A percentile compares a stretch with the other conserved stretches of the same genome.
Conservation (phyloP, 345 rosid genomes). For the Moricandia arvensis region DNA sequence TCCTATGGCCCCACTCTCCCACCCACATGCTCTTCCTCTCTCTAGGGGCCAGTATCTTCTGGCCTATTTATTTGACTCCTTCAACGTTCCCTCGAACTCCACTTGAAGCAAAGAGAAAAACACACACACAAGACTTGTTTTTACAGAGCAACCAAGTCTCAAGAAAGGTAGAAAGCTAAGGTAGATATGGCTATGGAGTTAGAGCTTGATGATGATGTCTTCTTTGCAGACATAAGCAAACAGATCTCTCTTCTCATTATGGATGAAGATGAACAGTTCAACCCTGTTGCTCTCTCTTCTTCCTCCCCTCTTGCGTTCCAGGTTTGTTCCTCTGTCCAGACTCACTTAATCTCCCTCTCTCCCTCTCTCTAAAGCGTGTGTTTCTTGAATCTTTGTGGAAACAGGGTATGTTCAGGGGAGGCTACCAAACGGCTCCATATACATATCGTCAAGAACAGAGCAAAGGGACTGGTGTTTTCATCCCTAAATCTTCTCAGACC, state of each 20-base stretch:
- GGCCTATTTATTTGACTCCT: conserved; percentile 40
- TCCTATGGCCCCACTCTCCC: conserved; percentile 31
- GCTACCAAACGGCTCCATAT: conserved; percentile 47
- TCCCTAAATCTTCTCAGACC: conserved; percentile 66
- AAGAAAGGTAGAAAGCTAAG: neutral
- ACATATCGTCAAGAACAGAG: conserved; percentile 57
- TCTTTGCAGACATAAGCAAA: conserved; percentile 89
- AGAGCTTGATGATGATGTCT: conserved; percentile 87
- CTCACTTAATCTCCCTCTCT: neutral
- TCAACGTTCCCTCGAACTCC: conserved; percentile 41
- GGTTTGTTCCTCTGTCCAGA: conserved; percentile 42
- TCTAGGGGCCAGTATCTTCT: neutral
- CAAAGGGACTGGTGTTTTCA: conserved; percentile 93
- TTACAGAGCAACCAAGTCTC: conserved; percentile 11
- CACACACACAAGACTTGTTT: conserved; percentile 9
- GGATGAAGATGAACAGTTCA: conserved; percentile 71
- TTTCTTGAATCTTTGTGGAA: conserved; percentile 18
- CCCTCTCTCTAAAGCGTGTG: conserved; percentile 6
- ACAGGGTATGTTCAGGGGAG: conserved; percentile 52
- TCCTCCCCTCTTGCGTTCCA: conserved; percentile 57
- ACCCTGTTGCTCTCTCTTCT: conserved; percentile 43
- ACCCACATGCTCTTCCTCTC: conserved; percentile 36
- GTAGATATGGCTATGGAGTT: conserved; percentile 57
- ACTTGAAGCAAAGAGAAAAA: conserved; percentile 10
- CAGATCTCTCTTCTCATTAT: conserved; percentile 89